Evolutionary conservation across 371 early-diverging fungal species (phyloP).

Genomic region (Umbelopsis sp.): DNA sequence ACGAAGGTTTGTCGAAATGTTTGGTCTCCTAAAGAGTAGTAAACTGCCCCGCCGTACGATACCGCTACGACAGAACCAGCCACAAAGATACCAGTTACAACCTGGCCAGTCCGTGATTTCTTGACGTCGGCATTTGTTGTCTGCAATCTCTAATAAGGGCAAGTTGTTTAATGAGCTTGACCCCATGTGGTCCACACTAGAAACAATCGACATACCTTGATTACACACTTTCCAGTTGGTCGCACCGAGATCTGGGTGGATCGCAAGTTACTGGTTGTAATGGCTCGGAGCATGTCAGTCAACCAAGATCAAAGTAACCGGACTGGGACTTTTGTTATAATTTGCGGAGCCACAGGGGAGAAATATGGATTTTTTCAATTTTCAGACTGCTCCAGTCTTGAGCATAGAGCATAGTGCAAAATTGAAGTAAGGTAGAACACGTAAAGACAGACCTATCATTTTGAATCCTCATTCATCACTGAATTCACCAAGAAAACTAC

Average conservation of each 20-base stretch:
- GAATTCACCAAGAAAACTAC: no score
- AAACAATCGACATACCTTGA: neutral
- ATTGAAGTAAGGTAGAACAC: no score
- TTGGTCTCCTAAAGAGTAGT: constrained; percentile 45
- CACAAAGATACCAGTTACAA: neutral
- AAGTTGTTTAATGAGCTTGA: no score
- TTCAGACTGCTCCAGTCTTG: no score
- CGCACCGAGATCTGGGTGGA: neutral
- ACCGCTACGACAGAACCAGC: neutral
- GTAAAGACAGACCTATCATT: no score
- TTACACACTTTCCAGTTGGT: neutral
- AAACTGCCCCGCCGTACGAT: constrained; percentile 45
- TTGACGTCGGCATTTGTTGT: neutral
- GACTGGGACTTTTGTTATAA: no score
- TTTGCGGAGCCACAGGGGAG: no score
- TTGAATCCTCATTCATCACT: no score
- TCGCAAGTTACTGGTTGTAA: neutral
- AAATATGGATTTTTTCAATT: no score
- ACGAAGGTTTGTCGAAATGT: constrained; percentile 49
- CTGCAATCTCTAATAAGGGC: neutral
- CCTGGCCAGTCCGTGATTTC: neutral
- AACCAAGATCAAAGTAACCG: no score
- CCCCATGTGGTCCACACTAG: no score
- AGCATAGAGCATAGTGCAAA: no score
- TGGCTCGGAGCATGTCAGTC: constrained; percentile 10